phyloP scores from a whole-genome alignment of 257 asterid species.

The Gardenia jasminoides region DNA sequence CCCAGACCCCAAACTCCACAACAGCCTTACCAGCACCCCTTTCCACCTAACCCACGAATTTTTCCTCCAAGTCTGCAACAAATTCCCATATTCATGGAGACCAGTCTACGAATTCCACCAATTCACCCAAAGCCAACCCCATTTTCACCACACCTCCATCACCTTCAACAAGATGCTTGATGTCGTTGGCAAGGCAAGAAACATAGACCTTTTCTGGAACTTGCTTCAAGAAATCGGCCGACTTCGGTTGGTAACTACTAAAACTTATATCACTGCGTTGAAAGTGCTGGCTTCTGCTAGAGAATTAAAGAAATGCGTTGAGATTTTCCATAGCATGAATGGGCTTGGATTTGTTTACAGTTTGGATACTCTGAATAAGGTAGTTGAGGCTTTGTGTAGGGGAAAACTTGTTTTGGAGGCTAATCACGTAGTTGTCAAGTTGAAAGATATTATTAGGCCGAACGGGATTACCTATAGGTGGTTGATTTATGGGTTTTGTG shows the following conservation, averaged over 20 bases:
- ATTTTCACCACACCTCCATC: slow-evolving; percentile 62
- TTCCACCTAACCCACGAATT: slow-evolving; percentile 75
- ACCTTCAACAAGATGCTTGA: slow-evolving; percentile 79
- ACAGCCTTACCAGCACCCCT: slow-evolving; percentile 44
- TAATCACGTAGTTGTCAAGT: slow-evolving; percentile 57
- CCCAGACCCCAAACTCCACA: slow-evolving; percentile 51
- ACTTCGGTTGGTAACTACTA: slow-evolving; percentile 49
- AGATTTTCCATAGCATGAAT: slow-evolving; percentile 76
- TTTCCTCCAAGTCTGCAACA: slow-evolving; percentile 85
- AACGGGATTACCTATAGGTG: slow-evolving; percentile 67
- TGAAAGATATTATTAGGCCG: slow-evolving; percentile 53
- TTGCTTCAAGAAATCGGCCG: slow-evolving; percentile 59
- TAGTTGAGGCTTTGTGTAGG: slow-evolving; percentile 54
- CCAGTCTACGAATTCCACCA: slow-evolving; percentile 76
- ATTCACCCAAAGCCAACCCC: slow-evolving; percentile 46
- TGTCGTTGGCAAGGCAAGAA: slow-evolving; percentile 74
- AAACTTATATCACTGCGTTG: slow-evolving; percentile 60
- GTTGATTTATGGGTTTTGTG: slow-evolving; percentile 77
- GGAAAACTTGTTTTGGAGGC: slow-evolving; percentile 76
- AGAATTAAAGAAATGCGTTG: slow-evolving; percentile 81
- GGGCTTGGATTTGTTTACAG: slow-evolving; percentile 60
- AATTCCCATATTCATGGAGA: slow-evolving; percentile 77
- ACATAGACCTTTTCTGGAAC: slow-evolving; percentile 78
- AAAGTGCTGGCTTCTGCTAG: slow-evolving; percentile 66
- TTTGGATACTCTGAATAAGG: slow-evolving; percentile 53